These are phyloP conservation scores for Pezicula radicicola DNA, from an alignment of 2,329 filamentous ascomycete species.

Conservation along the genomic window DNA sequence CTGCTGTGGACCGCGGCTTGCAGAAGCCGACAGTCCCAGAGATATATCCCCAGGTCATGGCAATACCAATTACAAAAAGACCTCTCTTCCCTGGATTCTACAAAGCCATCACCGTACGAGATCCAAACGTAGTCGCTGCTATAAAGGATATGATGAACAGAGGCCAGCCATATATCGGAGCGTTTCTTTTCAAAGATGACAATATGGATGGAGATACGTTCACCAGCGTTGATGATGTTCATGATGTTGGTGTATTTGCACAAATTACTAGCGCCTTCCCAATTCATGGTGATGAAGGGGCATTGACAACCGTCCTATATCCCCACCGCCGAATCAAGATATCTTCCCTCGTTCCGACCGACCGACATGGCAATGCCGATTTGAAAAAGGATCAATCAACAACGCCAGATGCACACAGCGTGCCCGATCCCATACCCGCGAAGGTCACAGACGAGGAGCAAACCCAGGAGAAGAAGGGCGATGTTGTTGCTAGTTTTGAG, in stretches of 20 bases:
- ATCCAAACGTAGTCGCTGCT: conserved; percentile 85
- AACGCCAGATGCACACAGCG: conserved; percentile 40
- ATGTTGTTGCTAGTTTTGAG: conserved; percentile 96
- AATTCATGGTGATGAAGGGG: conserved; percentile 78
- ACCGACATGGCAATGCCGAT: conserved; percentile 32
- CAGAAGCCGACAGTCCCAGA: conserved; percentile 90
- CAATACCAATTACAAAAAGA: conserved; percentile 90
- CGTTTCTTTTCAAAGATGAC: conserved; percentile 96
- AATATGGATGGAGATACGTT: conserved; percentile 92
- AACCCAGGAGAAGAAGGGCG: conserved; percentile 71
- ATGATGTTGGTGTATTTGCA: conserved; percentile 95
- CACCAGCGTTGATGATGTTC: conserved; percentile 83
- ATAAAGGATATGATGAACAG: conserved; percentile 97
- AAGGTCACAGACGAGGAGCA: conserved; percentile 51
- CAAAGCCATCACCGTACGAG: conserved; percentile 95
- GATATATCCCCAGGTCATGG: conserved; percentile 95
- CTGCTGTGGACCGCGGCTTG: conserved; percentile 67
- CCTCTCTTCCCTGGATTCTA: conserved; percentile 97
- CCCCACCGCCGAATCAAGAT: conserved; percentile 93
- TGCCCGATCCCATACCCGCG: conserved; percentile 57
- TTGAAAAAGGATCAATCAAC: conserved; percentile 44
- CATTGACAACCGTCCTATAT: conserved; percentile 90
- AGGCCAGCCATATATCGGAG: conserved; percentile 94
- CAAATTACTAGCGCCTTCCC: conserved; percentile 97
- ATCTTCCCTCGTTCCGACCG: conserved; percentile 74